Base-by-base conservation (phyloP, 2,329 filamentous ascomycete species). In the Fusarium piperis region DNA sequence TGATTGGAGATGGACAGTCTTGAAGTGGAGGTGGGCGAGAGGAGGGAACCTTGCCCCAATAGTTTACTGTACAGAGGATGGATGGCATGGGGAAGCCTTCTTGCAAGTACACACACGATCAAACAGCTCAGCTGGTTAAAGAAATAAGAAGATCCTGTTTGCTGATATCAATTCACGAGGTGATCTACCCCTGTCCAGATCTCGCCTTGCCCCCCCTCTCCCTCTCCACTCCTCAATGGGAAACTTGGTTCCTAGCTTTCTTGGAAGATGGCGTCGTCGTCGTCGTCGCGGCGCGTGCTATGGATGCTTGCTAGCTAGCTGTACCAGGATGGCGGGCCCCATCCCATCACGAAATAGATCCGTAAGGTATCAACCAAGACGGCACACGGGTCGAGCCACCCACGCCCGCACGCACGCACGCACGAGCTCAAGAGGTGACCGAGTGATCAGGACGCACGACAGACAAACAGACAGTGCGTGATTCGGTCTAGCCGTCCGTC, bases 401-500 rank as follows among this genome's bases (percentile, higher is more conserved):
- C 68, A 68, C 60, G 41, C 44, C 30, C 65, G 30, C 51, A 15
- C 51, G 30, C 51, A 36, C 46, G 28, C 44, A 46, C 46, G 26
- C 39, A 46, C 30, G 28, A 52, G 26, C 48, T 52, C 48, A 59
- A 48, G 57, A 36, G 57, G 44, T 44, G 36, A 41, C 18, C 60
- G 68, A 71, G 60, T 68, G 68, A 72, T 70, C 69, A 66, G 59
- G 48, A 63, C 68, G 28, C 36, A 53, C 30, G 30, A 36, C 51
- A 33, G 55, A 60, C 48, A 35, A 70, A 62, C 61, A 59, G 33
- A 20, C 39, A 28, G 38, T 48, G 58, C 58, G 62, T 72, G 69
- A 70, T 72, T 72, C 64, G 69, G 65, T n/a, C 28, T 70, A 58
- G 48, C 62, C 65, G 59, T 38, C 58, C 58, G 32, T 59, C n/a